Percentiles rank a stretch among this genome's conserved stretches.
phyloP scores from a whole-genome alignment of 306 rosid species.

The Dicorynia guianensis region DNA sequence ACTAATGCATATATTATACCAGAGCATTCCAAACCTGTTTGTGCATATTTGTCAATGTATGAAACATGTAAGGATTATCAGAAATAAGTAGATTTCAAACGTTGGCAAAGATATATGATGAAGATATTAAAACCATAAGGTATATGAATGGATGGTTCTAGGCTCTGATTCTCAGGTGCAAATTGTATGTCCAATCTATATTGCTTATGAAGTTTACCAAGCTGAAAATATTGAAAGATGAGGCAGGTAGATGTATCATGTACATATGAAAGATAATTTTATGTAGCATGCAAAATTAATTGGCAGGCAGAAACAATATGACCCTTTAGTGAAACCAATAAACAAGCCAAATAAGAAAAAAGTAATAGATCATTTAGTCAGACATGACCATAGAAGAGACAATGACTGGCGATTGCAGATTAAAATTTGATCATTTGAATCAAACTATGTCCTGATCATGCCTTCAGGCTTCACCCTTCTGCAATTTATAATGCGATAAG shows the following conservation, averaged over 20 bases:
- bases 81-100: slow-evolving; percentile 13
- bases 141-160: background rate
- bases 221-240: slow-evolving; percentile 21
- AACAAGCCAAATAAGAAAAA: slow-evolving; percentile 11
- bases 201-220: slow-evolving; percentile 15
- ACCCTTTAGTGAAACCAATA: background rate
- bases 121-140: slow-evolving; percentile 27
- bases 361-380: slow-evolving; percentile 14
- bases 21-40: slow-evolving; percentile 21
- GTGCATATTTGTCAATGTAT: background rate
- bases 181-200: background rate
- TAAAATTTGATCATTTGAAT: no score
- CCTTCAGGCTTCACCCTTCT: background rate
- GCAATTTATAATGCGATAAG: slow-evolving; percentile 8
- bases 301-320: background rate
- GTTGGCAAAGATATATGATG: slow-evolving; percentile 17
- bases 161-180: slow-evolving; percentile 23
- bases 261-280: slow-evolving; percentile 3
- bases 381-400: background rate
- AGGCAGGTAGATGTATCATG: slow-evolving; percentile 19
- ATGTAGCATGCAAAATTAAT: slow-evolving; percentile 14
- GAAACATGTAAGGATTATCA: slow-evolving; percentile 19
- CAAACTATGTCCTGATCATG: no score
- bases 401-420: no score
- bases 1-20: background rate